Conservation (phyloP, 148 eudicot species). For the Rhododendron vialii region DNA sequence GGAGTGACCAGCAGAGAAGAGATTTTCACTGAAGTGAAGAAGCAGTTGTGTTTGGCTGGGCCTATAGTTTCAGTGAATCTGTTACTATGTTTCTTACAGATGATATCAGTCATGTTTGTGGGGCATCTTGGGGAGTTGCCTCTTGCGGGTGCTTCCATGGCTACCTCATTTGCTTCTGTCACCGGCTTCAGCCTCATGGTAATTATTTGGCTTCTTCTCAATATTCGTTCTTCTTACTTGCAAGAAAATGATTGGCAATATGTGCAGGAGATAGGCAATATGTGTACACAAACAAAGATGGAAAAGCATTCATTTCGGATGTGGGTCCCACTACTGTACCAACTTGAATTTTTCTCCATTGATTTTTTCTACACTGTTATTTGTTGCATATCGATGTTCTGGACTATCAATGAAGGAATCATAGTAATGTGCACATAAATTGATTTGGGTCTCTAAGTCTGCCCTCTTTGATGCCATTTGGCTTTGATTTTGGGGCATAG, state of each 20-base stretch:
- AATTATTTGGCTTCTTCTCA: neutral
- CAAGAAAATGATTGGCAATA: neutral
- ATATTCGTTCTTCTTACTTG: neutral
- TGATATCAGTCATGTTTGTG: conserved; percentile 40
- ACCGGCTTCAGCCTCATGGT: conserved; percentile 37
- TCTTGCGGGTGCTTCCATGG: conserved; percentile 45
- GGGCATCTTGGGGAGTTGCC: conserved; percentile 39
- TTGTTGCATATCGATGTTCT: no score
- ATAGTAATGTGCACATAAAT: no score
- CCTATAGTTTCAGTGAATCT: conserved; percentile 30
- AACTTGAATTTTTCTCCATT: neutral
- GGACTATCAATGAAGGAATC: no score
- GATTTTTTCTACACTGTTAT: neutral
- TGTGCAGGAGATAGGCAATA: neutral
- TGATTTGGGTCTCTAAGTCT: no score
- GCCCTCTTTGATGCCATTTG: no score
- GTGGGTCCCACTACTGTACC: neutral
- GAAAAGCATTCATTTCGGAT: neutral
- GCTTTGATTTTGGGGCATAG: no score
- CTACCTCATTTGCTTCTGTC: conserved; percentile 34
- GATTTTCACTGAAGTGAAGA: conserved; percentile 18
- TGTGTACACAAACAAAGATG: neutral
- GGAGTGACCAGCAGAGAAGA: neutral
- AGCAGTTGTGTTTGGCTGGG: conserved; percentile 27
- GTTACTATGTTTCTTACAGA: conserved; percentile 17